Percentiles rank a stretch among this genome's conserved stretches.
Conservation (phyloP, 495 filamentous ascomycete species). For the Trichoderma asperelloides region DNA sequence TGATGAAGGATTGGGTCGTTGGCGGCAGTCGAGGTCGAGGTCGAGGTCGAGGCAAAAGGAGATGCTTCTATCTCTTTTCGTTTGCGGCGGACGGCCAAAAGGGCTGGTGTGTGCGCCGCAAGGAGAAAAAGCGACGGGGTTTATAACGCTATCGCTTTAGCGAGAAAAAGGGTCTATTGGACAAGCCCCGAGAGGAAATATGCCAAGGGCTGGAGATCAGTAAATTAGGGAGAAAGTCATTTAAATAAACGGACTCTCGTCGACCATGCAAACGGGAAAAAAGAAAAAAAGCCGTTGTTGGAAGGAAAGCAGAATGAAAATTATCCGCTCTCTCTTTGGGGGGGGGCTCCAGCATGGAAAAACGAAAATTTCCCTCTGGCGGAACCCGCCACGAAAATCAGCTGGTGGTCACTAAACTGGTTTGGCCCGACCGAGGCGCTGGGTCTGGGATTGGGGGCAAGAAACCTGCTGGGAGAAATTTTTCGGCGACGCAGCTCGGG, state of each 20-base stretch:
- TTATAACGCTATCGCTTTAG: constrained; percentile 8
- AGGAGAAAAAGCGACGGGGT: constrained; percentile 14
- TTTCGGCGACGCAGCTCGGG: neutral
- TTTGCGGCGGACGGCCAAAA: constrained; percentile 4
- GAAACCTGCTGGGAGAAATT: neutral
- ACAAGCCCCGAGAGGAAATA: neutral
- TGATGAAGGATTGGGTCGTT: neutral
- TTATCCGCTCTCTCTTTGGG: too few species aligned
- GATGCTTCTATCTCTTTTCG: neutral
- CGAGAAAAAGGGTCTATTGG: neutral
- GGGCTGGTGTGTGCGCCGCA: constrained; percentile 22
- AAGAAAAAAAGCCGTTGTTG: too few species aligned
- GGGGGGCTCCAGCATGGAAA: neutral
- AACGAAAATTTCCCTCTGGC: neutral
- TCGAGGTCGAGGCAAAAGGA: neutral
- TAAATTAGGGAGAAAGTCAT: neutral
- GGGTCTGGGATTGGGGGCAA: neutral
- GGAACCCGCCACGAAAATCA: neutral
- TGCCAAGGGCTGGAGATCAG: neutral
- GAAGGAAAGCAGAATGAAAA: too few species aligned
- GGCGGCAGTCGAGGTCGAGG: neutral
- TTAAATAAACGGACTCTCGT: neutral
- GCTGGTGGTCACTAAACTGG: neutral
- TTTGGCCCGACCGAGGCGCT: neutral
- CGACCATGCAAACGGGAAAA: neutral